Evolutionary conservation across 2,329 filamentous ascomycete genomes (phyloP).

Genomic region (Colletotrichum spaethianum): DNA sequence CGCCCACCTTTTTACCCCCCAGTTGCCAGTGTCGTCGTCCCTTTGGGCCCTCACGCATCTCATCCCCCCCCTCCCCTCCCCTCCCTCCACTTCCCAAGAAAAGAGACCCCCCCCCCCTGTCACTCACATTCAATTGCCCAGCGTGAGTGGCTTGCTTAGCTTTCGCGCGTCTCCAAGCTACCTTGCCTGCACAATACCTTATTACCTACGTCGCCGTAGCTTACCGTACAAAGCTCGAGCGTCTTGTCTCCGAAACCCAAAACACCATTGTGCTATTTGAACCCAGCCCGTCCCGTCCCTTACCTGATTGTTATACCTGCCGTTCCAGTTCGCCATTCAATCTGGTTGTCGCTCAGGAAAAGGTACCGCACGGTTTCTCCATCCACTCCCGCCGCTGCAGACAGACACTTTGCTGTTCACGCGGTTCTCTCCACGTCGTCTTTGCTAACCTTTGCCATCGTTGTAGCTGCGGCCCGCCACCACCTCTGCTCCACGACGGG

Average conservation of each 20-base stretch:
- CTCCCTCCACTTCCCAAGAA: background rate
- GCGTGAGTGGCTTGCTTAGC: background rate
- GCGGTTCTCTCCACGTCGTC: background rate
- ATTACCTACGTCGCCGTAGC: background rate
- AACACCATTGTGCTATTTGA: conserved; percentile 28
- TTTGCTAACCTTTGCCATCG: background rate
- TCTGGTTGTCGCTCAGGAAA: background rate
- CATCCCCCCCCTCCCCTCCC: background rate
- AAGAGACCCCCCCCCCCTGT: background rate
- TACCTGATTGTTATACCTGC: background rate
- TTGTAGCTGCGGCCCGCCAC: background rate
- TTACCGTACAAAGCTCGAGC: conserved; percentile 27
- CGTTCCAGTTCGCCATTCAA: background rate
- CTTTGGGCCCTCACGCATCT: background rate
- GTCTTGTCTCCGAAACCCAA: conserved; percentile 26
- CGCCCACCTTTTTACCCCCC: background rate
- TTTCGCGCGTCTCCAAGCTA: background rate
- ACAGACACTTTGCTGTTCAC: background rate
- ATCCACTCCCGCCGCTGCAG: background rate
- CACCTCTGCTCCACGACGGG: background rate
- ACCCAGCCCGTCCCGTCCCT: conserved; percentile 18
- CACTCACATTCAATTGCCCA: background rate
- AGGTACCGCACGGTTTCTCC: background rate
- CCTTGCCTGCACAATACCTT: background rate
- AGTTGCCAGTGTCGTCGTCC: background rate